These are phyloP conservation scores for Chalciporus piperatus DNA, from an alignment of 768 basidiomycete species.

Conservation along the genomic window DNA sequence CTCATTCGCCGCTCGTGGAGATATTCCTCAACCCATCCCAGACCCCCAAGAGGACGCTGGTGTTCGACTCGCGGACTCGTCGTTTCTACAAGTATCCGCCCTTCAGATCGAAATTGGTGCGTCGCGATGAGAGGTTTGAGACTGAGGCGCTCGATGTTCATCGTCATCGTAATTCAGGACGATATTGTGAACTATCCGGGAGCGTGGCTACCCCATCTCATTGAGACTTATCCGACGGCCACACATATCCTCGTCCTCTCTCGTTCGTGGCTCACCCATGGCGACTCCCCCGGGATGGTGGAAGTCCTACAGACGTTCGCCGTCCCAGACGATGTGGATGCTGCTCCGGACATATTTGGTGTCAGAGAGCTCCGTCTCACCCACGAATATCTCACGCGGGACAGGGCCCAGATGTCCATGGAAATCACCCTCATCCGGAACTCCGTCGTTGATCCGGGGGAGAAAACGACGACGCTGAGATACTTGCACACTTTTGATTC, in stretches of 20 bases:
- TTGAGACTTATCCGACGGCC: constrained; percentile 13
- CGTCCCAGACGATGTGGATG: constrained; percentile 9
- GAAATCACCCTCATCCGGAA: constrained; percentile 16
- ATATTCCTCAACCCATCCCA: constrained; percentile 11
- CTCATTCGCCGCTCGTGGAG: constrained; percentile 13
- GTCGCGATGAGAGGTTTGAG: too few species aligned
- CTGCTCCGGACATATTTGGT: not conserved
- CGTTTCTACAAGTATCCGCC: constrained; percentile 22
- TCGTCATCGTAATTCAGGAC: too few species aligned
- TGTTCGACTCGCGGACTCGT: constrained; percentile 13
- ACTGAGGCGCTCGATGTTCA: too few species aligned
- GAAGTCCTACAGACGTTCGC: constrained; percentile 22
- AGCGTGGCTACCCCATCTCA: constrained; percentile 18
- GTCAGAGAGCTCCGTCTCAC: constrained; percentile 20
- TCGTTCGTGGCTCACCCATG: constrained; percentile 13
- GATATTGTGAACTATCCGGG: constrained; percentile 16
- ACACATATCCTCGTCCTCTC: constrained; percentile 18
- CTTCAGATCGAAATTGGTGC: constrained; percentile 16
- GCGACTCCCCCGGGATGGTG: not conserved
- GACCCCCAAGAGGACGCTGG: constrained; percentile 12
- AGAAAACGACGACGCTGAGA: constrained; percentile 16
- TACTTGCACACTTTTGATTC: constrained; percentile 17
- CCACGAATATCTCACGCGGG: constrained; percentile 14
- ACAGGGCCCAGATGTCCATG: not conserved
- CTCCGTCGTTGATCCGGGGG: constrained; percentile 6